These are phyloP conservation scores for Butyriboletus loyo DNA, from an alignment of 768 basidiomycete species.

Conservation along the genomic window DNA sequence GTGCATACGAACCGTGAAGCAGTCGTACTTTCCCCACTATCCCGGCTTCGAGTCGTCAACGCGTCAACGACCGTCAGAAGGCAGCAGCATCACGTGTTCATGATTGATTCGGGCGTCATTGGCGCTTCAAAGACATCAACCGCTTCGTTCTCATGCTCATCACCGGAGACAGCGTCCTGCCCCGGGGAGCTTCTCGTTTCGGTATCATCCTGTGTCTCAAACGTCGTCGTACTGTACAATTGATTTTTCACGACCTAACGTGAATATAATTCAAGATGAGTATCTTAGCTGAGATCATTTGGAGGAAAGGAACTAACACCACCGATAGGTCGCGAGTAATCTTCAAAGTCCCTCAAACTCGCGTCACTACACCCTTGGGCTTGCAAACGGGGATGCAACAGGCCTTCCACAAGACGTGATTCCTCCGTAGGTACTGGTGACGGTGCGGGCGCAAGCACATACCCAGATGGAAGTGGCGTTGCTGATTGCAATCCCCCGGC, in stretches of 20 bases:
- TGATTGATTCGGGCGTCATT: background rate
- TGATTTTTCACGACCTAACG: conserved; percentile 28
- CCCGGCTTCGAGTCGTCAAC: conserved; percentile 1
- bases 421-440: conserved; percentile 30
- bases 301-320: conserved; percentile 21
- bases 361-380: conserved; percentile 21
- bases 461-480: conserved; percentile 1
- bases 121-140: conserved; percentile 13
- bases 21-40: background rate
- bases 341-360: conserved; percentile 32
- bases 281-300: background rate
- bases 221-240: conserved; percentile 33
- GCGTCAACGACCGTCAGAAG: conserved; percentile 1
- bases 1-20: conserved; percentile 12
- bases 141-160: conserved; percentile 1
- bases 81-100: background rate
- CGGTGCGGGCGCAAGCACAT: conserved; percentile 6
- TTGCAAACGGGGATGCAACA: conserved; percentile 29
- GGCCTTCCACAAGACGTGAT: conserved; percentile 24
- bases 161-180: background rate
- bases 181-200: conserved; percentile 9
- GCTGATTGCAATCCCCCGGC: background rate
- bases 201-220: conserved; percentile 26
- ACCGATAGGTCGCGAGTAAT: conserved; percentile 32
- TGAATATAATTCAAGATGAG: background rate